Evolutionary conservation across 129 eudicot genomes (phyloP).

Genomic region (Glebionis coronaria): DNA sequence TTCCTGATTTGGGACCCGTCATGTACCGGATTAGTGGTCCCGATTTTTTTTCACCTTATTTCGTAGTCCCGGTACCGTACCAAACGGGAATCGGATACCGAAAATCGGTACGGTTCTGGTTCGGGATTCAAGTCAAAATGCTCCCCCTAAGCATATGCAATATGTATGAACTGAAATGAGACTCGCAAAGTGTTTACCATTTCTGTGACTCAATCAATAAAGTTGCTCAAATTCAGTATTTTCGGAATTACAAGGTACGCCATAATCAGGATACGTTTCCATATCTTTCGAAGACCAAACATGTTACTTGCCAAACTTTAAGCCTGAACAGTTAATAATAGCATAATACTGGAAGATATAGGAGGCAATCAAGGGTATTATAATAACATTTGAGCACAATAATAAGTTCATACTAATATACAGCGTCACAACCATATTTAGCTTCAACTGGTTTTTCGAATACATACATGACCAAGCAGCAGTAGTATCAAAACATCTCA

Average conservation of each 20-base stretch:
- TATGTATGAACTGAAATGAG: too few relatives aligned
- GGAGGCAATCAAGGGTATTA: background rate
- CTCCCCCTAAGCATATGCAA: too few relatives aligned
- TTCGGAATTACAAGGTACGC: background rate
- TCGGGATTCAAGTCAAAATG: too few relatives aligned
- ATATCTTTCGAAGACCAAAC: background rate
- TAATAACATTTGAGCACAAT: conserved; percentile 19
- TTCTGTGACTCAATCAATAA: too few relatives aligned
- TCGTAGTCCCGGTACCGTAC: too few relatives aligned
- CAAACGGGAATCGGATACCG: too few relatives aligned
- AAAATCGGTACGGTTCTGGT: too few relatives aligned
- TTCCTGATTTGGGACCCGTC: too few relatives aligned
- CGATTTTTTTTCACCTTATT: too few relatives aligned
- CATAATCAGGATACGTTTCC: background rate
- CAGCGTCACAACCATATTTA: conserved; percentile 32
- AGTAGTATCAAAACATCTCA: conserved; percentile 34
- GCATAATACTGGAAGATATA: background rate
- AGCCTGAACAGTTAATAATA: background rate
- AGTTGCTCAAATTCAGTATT: background rate
- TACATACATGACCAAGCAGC: conserved; percentile 30
- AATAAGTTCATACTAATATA: conserved; percentile 26
- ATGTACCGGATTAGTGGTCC: too few relatives aligned
- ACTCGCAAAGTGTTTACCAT: too few relatives aligned
- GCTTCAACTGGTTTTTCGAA: conserved; percentile 17
- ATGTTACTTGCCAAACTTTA: background rate